A percentile compares a stretch with the other conserved stretches of the same genome.
Conservation (phyloP, 2,329 filamentous ascomycete genomes). For the Alternaria dauci region DNA sequence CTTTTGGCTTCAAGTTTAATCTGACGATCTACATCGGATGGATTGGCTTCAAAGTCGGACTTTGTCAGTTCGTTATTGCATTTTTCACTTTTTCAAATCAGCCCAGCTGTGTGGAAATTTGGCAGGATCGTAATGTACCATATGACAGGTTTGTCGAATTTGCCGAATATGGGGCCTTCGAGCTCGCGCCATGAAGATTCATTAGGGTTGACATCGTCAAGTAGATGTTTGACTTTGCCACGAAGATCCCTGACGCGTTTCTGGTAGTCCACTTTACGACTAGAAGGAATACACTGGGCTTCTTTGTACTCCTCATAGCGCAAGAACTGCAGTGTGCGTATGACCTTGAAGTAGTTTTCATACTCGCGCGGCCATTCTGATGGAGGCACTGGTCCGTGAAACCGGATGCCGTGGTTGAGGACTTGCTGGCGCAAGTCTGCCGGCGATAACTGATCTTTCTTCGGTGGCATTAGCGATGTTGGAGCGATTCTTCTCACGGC, state of each 20-base stretch:
- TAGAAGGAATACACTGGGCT: neutral
- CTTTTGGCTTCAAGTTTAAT: constrained; percentile 1
- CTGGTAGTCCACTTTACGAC: neutral
- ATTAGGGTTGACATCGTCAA: constrained; percentile 6
- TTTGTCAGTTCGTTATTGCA: constrained; percentile 10
- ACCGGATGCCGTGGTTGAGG: constrained; percentile 8
- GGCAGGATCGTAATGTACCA: neutral
- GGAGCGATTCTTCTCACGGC: neutral
- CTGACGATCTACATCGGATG: neutral
- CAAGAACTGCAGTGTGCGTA: constrained; percentile 11
- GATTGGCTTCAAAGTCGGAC: constrained; percentile 1
- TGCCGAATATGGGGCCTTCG: constrained; percentile 5
- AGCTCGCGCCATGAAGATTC: constrained; percentile 19
- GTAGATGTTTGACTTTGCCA: constrained; percentile 6
- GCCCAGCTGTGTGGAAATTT: neutral
- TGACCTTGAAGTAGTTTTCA: constrained; percentile 14
- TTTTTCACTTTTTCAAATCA: neutral
- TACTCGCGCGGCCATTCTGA: constrained; percentile 9
- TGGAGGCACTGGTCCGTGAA: constrained; percentile 15
- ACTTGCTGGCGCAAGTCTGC: neutral
- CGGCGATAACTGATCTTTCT: constrained; percentile 5
- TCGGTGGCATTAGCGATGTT: constrained; percentile 4
- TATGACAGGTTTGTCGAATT: constrained; percentile 8
- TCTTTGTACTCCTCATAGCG: constrained; percentile 14
- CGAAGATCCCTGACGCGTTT: neutral